Evolutionary conservation across 78 protist genomes (phyloP).

Genomic region (Chrysochromulina parva): DNA sequence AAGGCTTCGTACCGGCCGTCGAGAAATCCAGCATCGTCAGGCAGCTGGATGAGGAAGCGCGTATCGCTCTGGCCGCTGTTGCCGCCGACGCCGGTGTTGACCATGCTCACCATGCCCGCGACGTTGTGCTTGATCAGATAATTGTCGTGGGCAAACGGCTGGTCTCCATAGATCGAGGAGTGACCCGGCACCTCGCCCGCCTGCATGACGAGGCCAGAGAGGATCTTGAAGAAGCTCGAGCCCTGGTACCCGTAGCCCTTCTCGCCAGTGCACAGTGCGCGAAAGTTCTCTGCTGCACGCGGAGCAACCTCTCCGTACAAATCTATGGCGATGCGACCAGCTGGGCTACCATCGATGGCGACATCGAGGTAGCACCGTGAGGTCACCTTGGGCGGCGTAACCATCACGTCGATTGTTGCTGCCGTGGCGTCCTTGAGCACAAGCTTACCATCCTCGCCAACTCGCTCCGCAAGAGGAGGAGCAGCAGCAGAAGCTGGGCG

Average conservation of each 20-base stretch:
- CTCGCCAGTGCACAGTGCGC: constrained; percentile 56
- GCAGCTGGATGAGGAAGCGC: constrained; percentile 77
- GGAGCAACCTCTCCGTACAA: constrained; percentile 14
- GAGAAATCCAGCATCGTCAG: constrained; percentile 67
- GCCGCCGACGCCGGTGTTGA: constrained; percentile 42
- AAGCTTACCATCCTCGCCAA: too few species aligned
- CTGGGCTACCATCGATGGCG: constrained; percentile 26
- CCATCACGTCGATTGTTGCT: too few species aligned
- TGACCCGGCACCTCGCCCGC: constrained; percentile 64
- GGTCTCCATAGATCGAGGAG: constrained; percentile 54
- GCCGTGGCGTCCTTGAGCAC: too few species aligned
- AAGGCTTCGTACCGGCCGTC: constrained; percentile 81
- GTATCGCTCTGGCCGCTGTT: constrained; percentile 37
- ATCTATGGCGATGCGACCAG: constrained; percentile 41
- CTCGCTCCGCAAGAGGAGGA: too few species aligned
- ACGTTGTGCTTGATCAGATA: not conserved
- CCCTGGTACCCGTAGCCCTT: constrained; percentile 63
- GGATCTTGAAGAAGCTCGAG: constrained; percentile 56
- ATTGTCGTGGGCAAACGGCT: constrained; percentile 41
- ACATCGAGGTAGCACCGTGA: constrained; percentile 38
- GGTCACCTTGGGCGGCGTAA: too few species aligned
- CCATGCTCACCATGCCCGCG: not conserved
- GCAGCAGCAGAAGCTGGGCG: too few species aligned
- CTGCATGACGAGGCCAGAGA: constrained; percentile 27
- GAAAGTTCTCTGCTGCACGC: constrained; percentile 64